phyloP scores from a whole-genome alignment of 352 stramenopile genomes.

The Globisporangium megalacanthum region DNA sequence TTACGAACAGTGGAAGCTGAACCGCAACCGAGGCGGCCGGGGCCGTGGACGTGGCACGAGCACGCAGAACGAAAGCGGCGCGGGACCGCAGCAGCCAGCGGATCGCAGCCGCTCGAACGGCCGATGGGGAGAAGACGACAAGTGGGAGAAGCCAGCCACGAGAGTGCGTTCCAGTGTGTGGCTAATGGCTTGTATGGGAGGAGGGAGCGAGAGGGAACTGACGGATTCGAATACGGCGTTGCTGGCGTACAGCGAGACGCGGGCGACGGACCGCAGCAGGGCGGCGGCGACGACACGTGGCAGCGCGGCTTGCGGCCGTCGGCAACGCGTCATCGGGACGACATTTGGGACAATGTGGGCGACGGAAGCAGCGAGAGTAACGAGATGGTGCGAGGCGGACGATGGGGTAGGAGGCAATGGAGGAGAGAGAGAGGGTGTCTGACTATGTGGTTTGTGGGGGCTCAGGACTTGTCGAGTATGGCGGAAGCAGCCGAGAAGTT shows the following conservation, averaged over 20 bases:
- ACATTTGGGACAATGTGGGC: conserved; percentile 81
- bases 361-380: conserved; percentile 33
- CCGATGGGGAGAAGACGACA: conserved; percentile 42
- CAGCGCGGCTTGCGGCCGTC: conserved; percentile 41
- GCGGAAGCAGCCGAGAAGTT: conserved; percentile 76
- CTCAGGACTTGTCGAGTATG: conserved; percentile 77
- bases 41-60: conserved; percentile 55
- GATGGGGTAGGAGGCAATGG: conserved; percentile 1
- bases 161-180: conserved; percentile 14
- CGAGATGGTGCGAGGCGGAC: conserved; percentile 42
- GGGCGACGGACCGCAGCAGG: conserved; percentile 13
- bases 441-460: conserved; percentile 5
- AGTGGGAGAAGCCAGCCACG: conserved; percentile 31
- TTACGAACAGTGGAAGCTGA: conserved; percentile 83
- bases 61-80: conserved; percentile 15
- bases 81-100: conserved; percentile 15
- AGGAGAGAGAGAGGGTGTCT: conserved; percentile 2
- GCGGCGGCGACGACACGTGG: conserved; percentile 46
- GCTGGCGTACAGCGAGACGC: conserved; percentile 18
- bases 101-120: conserved; percentile 44
- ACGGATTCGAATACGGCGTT: neutral
- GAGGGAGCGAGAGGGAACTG: neutral
- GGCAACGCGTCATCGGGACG: conserved; percentile 28
- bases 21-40: conserved; percentile 71
- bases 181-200: neutral